These are phyloP conservation scores for Tulasnella sp. DNA, from an alignment of 768 basidiomycete species.

Conservation along the genomic window DNA sequence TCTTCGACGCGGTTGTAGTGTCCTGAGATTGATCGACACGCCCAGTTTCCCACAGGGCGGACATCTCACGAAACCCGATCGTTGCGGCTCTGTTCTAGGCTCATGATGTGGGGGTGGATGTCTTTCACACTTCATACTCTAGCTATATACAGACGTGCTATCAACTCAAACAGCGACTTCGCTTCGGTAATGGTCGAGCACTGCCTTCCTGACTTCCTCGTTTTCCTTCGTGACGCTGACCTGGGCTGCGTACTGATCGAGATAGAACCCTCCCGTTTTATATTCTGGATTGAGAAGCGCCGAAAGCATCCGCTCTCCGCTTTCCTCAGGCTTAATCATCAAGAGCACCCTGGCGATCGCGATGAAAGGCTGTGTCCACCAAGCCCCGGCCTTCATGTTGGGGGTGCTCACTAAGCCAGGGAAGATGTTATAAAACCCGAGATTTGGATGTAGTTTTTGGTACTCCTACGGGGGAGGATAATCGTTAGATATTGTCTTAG, in stretches of 20 bases:
- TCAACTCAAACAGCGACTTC: not conserved
- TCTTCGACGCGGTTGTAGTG: no score
- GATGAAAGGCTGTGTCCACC: not conserved
- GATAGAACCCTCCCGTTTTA: conserved; percentile 20
- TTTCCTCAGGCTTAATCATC: not conserved
- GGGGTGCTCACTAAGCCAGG: conserved; percentile 25
- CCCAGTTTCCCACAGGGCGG: not conserved
- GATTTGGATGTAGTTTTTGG: conserved; percentile 6
- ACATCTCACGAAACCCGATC: not conserved
- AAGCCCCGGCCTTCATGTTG: conserved; percentile 26
- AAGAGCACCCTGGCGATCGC: not conserved
- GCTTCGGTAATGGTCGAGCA: not conserved
- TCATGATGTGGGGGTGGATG: not conserved
- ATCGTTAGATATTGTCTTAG: not conserved
- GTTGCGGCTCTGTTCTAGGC: no score
- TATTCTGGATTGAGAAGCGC: conserved; percentile 9
- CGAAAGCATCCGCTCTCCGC: conserved; percentile 24
- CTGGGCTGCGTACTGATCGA: conserved; percentile 23
- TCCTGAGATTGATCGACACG: not conserved
- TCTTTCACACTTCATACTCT: not conserved
- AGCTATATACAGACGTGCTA: not conserved
- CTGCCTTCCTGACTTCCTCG: not conserved
- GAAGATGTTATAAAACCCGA: conserved; percentile 24
- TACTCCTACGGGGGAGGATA: conserved; percentile 16
- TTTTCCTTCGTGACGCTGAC: not conserved